Percentiles rank a stretch among this genome's conserved stretches.
Conservation (phyloP, 257 asterid species). For the Nemophila menziesii region DNA sequence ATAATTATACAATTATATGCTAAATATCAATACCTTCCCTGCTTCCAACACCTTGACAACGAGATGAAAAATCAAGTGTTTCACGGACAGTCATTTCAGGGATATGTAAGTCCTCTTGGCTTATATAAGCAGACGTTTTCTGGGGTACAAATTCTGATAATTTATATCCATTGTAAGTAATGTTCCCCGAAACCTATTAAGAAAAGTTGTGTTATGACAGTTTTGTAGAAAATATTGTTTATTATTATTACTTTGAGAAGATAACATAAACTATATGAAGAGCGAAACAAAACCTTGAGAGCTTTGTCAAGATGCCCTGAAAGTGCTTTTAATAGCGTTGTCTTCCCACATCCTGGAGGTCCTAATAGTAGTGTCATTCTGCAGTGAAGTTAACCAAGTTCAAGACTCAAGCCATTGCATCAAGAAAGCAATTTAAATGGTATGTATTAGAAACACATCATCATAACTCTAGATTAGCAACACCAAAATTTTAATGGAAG, state of each 20-base stretch:
- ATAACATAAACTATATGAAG: neutral
- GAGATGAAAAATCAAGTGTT: slow-evolving; percentile 50
- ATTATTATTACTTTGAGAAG: neutral
- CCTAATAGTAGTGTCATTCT: slow-evolving; percentile 61
- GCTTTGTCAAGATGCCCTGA: slow-evolving; percentile 52
- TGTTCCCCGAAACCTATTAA: slow-evolving; percentile 48
- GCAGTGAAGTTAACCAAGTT: too few species aligned
- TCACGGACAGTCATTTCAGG: slow-evolving; percentile 74
- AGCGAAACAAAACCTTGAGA: slow-evolving; percentile 31
- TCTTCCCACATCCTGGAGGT: slow-evolving; percentile 73
- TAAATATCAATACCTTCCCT: slow-evolving; percentile 39
- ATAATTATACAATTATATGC: neutral
- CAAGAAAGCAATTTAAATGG: too few species aligned
- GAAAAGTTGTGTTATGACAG: neutral
- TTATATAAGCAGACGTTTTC: slow-evolving; percentile 61
- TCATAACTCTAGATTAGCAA: too few species aligned
- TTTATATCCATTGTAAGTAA: slow-evolving; percentile 47
- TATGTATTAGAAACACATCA: too few species aligned
- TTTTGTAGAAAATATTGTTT: too few species aligned
- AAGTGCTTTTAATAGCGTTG: slow-evolving; percentile 57
- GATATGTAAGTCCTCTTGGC: slow-evolving; percentile 55
- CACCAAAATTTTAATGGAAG: too few species aligned
- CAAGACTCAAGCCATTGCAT: too few species aligned
- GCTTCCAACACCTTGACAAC: slow-evolving; percentile 56
- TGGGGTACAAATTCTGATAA: slow-evolving; percentile 55